Evolutionary conservation across 2,329 filamentous ascomycete genomes (phyloP).

Genomic region (Neocucurbitaria cava): DNA sequence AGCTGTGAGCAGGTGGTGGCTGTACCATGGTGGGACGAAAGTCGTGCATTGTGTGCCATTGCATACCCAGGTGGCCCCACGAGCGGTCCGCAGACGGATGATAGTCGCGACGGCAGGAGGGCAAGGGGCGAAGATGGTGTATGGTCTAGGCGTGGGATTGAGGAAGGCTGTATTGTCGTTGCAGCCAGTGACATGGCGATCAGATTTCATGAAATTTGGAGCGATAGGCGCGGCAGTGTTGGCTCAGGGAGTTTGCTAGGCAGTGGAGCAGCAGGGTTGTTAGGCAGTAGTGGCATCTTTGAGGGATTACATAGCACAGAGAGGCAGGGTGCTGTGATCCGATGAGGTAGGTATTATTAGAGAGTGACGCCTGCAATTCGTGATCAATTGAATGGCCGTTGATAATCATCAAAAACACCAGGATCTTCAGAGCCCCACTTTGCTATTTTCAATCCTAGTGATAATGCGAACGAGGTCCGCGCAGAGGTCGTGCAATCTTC

Average conservation of each 20-base stretch:
- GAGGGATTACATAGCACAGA: conserved; percentile 83
- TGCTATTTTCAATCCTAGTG: too few species aligned
- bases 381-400: neutral
- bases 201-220: conserved; percentile 96
- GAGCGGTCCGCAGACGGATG: conserved; percentile 7
- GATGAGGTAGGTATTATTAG: conserved; percentile 29
- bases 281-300: conserved; percentile 85
- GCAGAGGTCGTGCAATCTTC: too few species aligned
- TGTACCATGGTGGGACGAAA: conserved; percentile 81
- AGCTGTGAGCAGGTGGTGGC: conserved; percentile 84
- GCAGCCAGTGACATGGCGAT: conserved; percentile 91
- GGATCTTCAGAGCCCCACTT: too few species aligned
- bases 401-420: too few species aligned
- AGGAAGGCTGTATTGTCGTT: conserved; percentile 87
- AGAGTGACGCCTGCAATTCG: neutral
- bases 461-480: too few species aligned
- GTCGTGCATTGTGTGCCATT: conserved; percentile 86
- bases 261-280: conserved; percentile 49
- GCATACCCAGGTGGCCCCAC: conserved; percentile 74
- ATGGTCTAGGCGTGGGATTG: conserved; percentile 63
- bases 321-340: conserved; percentile 62
- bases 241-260: conserved; percentile 59
- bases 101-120: conserved; percentile 13
- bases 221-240: conserved; percentile 58
- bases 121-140: conserved; percentile 60